phyloP scores from a whole-genome alignment of 345 rosid genomes.

The Arabidopsis thaliana region DNA sequence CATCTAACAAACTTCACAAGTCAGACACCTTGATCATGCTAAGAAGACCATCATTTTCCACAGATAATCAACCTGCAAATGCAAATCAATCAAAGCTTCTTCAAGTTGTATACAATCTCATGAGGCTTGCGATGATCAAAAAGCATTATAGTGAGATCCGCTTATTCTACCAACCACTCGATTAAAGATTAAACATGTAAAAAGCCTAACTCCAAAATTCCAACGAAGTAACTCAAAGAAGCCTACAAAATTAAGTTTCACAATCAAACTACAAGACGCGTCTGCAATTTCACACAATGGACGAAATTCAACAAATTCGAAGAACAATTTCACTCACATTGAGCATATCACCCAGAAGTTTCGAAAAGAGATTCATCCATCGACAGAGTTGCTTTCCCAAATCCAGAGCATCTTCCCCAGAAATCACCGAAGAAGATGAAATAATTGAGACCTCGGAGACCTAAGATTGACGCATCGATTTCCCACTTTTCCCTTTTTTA shows the following conservation, averaged over 20 bases:
- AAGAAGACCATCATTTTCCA: constrained; percentile 16
- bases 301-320: constrained; percentile 5
- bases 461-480: constrained; percentile 12
- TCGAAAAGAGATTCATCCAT: constrained; percentile 17
- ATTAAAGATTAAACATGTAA: neutral
- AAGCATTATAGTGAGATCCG: constrained; percentile 9
- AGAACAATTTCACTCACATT: constrained; percentile 21
- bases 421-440: neutral
- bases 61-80: constrained; percentile 11
- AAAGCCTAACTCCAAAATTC: constrained; percentile 7
- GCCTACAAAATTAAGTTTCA: neutral
- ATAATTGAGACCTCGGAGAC: constrained; percentile 6
- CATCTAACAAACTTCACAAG: constrained; percentile 22
- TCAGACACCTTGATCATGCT: constrained; percentile 28
- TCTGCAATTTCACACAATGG: neutral
- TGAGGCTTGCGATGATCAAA: neutral
- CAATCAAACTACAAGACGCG: constrained; percentile 16
- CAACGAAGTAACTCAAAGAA: neutral
- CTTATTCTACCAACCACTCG: neutral
- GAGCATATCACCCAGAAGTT: constrained; percentile 10
- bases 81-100: neutral
- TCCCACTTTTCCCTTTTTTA: constrained; percentile 6
- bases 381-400: neutral
- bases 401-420: constrained; percentile 3
- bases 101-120: neutral